phyloP scores from a whole-genome alignment of 1,139 yeast genomes.

The Taphrina communis region DNA sequence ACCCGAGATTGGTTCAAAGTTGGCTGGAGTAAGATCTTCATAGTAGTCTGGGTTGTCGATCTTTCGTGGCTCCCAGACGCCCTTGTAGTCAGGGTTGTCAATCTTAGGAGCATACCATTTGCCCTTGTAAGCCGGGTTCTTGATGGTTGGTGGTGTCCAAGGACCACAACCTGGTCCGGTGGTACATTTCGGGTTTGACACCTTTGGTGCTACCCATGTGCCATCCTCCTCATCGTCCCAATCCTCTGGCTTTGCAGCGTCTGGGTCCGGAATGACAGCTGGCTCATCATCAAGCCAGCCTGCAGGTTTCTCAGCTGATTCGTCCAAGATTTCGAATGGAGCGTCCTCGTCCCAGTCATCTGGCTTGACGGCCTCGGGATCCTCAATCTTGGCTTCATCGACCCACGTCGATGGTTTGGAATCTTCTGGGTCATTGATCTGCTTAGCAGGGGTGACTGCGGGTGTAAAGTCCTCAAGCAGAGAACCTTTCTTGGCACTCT shows the following conservation, averaged over 20 bases:
- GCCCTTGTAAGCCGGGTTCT: constrained; percentile 75
- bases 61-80: constrained; percentile 74
- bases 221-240: constrained; percentile 94
- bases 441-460: constrained; percentile 66
- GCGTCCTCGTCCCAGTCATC: constrained; percentile 80
- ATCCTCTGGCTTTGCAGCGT: constrained; percentile 66
- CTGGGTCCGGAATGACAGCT: constrained; percentile 67
- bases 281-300: constrained; percentile 77
- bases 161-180: constrained; percentile 72
- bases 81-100: constrained; percentile 76
- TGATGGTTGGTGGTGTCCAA: constrained; percentile 68
- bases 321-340: constrained; percentile 66
- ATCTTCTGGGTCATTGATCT: constrained; percentile 67
- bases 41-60: constrained; percentile 73
- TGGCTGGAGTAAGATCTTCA: constrained; percentile 65
- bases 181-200: constrained; percentile 75
- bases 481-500: constrained; percentile 71
- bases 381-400: constrained; percentile 67
- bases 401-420: constrained; percentile 81
- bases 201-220: constrained; percentile 72
- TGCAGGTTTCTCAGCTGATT: constrained; percentile 68
- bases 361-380: constrained; percentile 71
- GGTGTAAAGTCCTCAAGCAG: constrained; percentile 67
- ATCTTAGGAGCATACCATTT: constrained; percentile 74
- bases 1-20: constrained; percentile 74